Evolutionary conservation across 2,329 filamentous ascomycete genomes (phyloP).

Genomic region (Capronia epimyces): DNA sequence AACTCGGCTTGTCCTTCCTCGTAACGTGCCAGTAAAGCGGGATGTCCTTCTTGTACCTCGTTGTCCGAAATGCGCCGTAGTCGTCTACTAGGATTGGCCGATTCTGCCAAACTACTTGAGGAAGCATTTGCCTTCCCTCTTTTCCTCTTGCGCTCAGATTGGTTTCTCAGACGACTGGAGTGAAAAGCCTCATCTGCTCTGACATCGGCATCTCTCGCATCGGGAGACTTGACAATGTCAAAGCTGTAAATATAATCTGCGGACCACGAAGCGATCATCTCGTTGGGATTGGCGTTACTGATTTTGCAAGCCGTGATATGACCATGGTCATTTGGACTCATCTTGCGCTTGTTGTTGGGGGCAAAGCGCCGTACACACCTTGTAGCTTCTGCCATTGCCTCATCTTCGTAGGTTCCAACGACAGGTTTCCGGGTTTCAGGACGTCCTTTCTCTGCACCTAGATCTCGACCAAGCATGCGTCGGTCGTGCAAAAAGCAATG

Average conservation of each 20-base stretch:
- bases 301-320: conserved; percentile 68
- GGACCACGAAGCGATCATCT: conserved; percentile 64
- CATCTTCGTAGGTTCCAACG: conserved; percentile 47
- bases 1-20: conserved; percentile 57
- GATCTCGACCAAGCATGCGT: conserved; percentile 60
- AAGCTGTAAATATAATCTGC: conserved; percentile 63
- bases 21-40: conserved; percentile 54
- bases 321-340: conserved; percentile 51
- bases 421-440: conserved; percentile 39
- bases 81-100: conserved; percentile 43
- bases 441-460: conserved; percentile 49
- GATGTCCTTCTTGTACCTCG: conserved; percentile 37
- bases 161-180: conserved; percentile 34
- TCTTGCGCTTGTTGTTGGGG: conserved; percentile 52
- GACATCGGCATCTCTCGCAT: conserved; percentile 44
- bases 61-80: conserved; percentile 45
- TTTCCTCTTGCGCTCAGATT: conserved; percentile 53
- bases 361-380: conserved; percentile 63
- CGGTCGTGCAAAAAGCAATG: conserved; percentile 66
- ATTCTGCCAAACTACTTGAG: conserved; percentile 39
- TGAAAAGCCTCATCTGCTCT: conserved; percentile 29
- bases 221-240: conserved; percentile 55
- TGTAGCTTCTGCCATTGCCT: conserved; percentile 55
- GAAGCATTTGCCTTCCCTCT: conserved; percentile 44
- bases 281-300: conserved; percentile 62